A percentile compares a stretch with the other conserved stretches of the same genome.
phyloP scores from a whole-genome alignment of 768 basidiomycete species.

The Pulveroboletus sp. region DNA sequence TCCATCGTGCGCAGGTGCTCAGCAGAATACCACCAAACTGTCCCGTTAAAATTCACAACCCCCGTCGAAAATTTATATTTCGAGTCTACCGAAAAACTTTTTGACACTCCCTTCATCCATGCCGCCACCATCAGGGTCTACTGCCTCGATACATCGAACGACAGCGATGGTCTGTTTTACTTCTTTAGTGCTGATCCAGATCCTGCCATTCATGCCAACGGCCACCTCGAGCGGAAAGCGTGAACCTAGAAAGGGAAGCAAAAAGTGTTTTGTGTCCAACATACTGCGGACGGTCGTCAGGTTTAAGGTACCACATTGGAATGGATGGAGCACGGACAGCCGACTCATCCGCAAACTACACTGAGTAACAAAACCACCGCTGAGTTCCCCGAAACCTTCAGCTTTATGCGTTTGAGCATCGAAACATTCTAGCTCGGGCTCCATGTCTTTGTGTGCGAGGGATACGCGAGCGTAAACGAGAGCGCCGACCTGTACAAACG shows the following conservation, averaged over 20 bases:
- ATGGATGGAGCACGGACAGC: slow-evolving; percentile 48
- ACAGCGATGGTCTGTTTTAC: slow-evolving; percentile 69
- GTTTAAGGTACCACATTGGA: neutral
- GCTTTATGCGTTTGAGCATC: slow-evolving; percentile 90
- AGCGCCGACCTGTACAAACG: slow-evolving; percentile 66
- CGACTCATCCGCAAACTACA: slow-evolving; percentile 85
- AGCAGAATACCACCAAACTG: neutral
- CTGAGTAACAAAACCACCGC: slow-evolving; percentile 77
- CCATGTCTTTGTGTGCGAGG: slow-evolving; percentile 95
- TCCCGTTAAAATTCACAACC: neutral
- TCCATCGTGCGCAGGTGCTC: neutral
- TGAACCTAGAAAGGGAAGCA: slow-evolving; percentile 75
- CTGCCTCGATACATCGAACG: slow-evolving; percentile 74
- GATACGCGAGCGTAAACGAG: slow-evolving; percentile 91
- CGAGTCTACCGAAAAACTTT: slow-evolving; percentile 46
- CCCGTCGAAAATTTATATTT: slow-evolving; percentile 28
- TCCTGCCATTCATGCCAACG: slow-evolving; percentile 85
- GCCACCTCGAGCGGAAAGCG: slow-evolving; percentile 85
- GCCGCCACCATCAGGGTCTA: slow-evolving; percentile 68
- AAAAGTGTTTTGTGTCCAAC: slow-evolving; percentile 74
- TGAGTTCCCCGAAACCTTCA: slow-evolving; percentile 91
- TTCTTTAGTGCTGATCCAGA: slow-evolving; percentile 83
- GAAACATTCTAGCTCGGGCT: slow-evolving; percentile 95
- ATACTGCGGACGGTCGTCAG: slow-evolving; percentile 43
- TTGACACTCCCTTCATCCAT: slow-evolving; percentile 52